These are phyloP conservation scores for Saturnispora zaruensis DNA, from an alignment of 805 yeast species.

Conservation along the genomic window DNA sequence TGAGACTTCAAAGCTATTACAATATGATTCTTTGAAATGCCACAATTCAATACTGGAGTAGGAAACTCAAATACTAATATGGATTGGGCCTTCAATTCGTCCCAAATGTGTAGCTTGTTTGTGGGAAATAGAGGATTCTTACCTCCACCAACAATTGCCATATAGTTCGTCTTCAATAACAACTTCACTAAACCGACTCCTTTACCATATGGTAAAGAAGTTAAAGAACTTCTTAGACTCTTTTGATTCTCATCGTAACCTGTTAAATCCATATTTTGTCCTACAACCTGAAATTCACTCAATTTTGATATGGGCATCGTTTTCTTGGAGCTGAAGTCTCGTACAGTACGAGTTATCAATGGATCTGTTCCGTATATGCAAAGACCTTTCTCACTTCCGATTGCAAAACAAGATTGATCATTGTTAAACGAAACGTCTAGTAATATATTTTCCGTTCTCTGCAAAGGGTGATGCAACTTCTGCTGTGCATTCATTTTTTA, in stretches of 20 bases:
- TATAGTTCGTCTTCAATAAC: slow-evolving; percentile 85
- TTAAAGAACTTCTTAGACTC: not conserved
- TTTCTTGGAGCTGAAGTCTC: slow-evolving; percentile 32
- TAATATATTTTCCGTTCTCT: not conserved
- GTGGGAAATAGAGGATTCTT: slow-evolving; percentile 66
- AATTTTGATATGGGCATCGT: not conserved
- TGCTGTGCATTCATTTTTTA: slow-evolving; percentile 27
- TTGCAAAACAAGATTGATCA: slow-evolving; percentile 83
- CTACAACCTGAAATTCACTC: not conserved
- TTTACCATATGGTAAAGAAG: slow-evolving; percentile 15
- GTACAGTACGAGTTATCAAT: slow-evolving; percentile 60
- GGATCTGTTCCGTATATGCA: slow-evolving; percentile 84
- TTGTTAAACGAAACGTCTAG: slow-evolving; percentile 70
- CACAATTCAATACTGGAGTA: slow-evolving; percentile 65
- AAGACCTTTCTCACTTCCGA: slow-evolving; percentile 75
- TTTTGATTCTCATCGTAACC: not conserved
- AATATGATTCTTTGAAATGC: slow-evolving; percentile 66
- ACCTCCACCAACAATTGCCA: slow-evolving; percentile 90
- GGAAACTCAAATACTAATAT: slow-evolving; percentile 68
- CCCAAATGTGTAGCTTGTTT: slow-evolving; percentile 84
- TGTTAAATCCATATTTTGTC: not conserved
- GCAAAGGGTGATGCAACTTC: slow-evolving; percentile 18
- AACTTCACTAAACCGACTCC: slow-evolving; percentile 75
- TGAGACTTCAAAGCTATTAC: slow-evolving; percentile 61
- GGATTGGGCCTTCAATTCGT: slow-evolving; percentile 70